Evolutionary conservation across 2,329 filamentous ascomycete genomes (phyloP), one percentile per base, ranked within the genome.

Genomic region (Alternaria brassicae): DNA sequence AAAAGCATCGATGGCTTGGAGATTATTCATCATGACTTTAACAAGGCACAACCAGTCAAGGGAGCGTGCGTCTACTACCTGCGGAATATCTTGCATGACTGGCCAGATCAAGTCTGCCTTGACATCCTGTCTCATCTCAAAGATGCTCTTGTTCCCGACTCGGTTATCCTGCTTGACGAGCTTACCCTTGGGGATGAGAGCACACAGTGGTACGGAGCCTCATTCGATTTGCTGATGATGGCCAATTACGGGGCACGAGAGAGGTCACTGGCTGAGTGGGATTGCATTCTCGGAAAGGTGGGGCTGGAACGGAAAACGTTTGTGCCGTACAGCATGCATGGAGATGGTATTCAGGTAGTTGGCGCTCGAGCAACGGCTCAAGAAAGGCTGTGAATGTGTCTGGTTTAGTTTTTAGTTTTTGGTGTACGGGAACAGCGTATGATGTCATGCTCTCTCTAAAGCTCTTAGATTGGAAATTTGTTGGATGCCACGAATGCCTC

Each of bases 171-270:
- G 32, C 23, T 57, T 6, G 54, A 57, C 21, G 54, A 57, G 32
- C 48, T 57, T 8, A 17, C 52, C 25, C 23, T 53, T 13, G 48
- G 27, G 4, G 54, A 57, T 21, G 48, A 53, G 30, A 32, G 48
- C 30, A 39, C 48, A 23, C 54, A 57, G 17, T 57, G 54, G 54
- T 57, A 57, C 17, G 54, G 54, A 19, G 48, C 54, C 19, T 57
- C 48, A 10, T 45, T 47, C 19, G 54, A 57, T 57, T 7, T 57
- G 19, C 54, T 57, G 17, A 57, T 57, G 54, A 57, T 57, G 54
- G 54, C 48, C 15, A 57, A 57, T 21, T 57, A 57, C 6, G 54
- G 54, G 2, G 54, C 54, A 13, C 40, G 49, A 17, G 54, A 57
- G 32, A 45, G 54, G 39, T 53, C 48, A 15, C 48, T 57, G 25